A percentile compares a stretch with the other conserved stretches of the same genome.
Conservation (phyloP, 208 protist genomes). For the Acanthamoeba healyi region DNA sequence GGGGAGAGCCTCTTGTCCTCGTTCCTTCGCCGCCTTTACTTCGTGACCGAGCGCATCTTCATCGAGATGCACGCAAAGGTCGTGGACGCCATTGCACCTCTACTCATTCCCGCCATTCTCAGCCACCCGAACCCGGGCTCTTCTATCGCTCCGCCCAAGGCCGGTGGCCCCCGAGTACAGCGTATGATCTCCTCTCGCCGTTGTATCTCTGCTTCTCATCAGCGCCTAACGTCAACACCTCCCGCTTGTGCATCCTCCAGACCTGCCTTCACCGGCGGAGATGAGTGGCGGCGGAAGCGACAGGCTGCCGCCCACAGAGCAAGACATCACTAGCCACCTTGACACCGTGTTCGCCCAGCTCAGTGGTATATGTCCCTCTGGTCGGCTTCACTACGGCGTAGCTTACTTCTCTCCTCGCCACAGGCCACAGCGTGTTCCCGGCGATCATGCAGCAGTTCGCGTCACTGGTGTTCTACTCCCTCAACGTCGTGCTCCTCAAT, state of each 20-base stretch:
- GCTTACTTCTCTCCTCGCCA: background rate
- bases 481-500: conserved; percentile 65
- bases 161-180: background rate
- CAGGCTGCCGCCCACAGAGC: conserved; percentile 48
- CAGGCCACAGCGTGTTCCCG: conserved; percentile 42
- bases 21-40: conserved; percentile 35
- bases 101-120: conserved; percentile 49
- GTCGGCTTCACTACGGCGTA: too few species aligned
- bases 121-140: conserved; percentile 41
- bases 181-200: background rate
- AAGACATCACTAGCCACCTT: conserved; percentile 27
- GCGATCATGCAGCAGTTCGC: conserved; percentile 49
- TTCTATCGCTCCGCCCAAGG: background rate
- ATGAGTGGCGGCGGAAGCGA: conserved; percentile 49
- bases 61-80: conserved; percentile 41
- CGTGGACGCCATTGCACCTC: background rate
- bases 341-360: conserved; percentile 25
- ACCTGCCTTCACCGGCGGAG: conserved; percentile 33
- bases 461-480: background rate
- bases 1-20: conserved; percentile 65
- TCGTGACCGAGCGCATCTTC: conserved; percentile 48
- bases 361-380: background rate
- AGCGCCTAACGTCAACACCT: background rate
- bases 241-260: background rate
- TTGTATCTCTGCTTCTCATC: background rate